Conservation (phyloP, 352 stramenopile species). For the Peronosclerospora sorghi region DNA sequence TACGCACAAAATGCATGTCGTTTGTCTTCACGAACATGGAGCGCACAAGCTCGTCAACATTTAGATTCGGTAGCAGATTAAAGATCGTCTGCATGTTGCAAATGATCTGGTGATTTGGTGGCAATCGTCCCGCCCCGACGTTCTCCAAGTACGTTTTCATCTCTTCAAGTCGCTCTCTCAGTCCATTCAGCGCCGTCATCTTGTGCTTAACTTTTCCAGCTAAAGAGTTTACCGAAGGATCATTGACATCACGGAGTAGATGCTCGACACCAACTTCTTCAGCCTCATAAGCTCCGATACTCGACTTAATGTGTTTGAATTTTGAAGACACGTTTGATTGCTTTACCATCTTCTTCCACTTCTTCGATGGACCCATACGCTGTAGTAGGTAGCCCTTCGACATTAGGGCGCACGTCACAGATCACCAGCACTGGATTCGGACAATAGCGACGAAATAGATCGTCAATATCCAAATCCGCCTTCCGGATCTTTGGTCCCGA, state of each 20-base stretch:
- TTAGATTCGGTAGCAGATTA: constrained; percentile 98
- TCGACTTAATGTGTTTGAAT: constrained; percentile 95
- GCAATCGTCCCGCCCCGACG: constrained; percentile 69
- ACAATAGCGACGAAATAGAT: constrained; percentile 92
- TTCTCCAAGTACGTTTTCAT: constrained; percentile 97
- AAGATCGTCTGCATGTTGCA: constrained; percentile 99
- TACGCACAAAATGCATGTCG: constrained; percentile 97
- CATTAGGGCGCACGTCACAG: constrained; percentile 94
- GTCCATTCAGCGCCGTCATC: constrained; percentile 89
- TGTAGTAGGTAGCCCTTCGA: constrained; percentile 93
- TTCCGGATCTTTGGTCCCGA: constrained; percentile 95
- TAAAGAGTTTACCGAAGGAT: constrained; percentile 97
- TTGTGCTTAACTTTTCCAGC: constrained; percentile 98
- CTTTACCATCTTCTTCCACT: constrained; percentile 91
- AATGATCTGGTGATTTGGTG: constrained; percentile 90
- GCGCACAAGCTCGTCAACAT: constrained; percentile 93
- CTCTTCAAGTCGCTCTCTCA: constrained; percentile 93
- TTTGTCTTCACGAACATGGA: constrained; percentile 99
- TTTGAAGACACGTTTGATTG: constrained; percentile 96
- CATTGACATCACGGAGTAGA: constrained; percentile 98
- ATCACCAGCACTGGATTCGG: constrained; percentile 96
- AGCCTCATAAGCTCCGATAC: constrained; percentile 92
- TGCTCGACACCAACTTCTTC: constrained; percentile 98
- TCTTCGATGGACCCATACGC: constrained; percentile 97
- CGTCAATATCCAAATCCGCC: constrained; percentile 92